These are phyloP conservation scores for Escallonia herrerae DNA, from an alignment of 129 eudicot genomes.

Conservation along the genomic window DNA sequence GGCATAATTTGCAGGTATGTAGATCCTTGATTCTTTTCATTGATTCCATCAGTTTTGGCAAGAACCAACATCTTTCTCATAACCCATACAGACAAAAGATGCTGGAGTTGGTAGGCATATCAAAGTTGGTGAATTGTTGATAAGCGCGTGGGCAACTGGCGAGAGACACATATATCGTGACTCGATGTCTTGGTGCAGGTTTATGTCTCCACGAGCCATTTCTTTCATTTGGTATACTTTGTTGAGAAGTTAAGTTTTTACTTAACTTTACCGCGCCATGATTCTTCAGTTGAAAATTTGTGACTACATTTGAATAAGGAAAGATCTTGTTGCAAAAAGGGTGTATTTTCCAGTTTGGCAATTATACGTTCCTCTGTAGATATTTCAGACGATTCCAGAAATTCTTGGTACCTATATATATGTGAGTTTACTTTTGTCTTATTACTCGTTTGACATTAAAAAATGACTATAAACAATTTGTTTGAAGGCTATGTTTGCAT, in stretches of 20 bases:
- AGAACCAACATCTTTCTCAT: slow-evolving; percentile 3
- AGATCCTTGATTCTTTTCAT: slow-evolving; percentile 8
- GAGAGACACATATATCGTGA: slow-evolving; percentile 21
- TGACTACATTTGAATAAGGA: slow-evolving; percentile 16
- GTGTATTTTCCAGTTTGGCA: background rate
- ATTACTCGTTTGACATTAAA: no score
- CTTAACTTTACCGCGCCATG: slow-evolving; percentile 5
- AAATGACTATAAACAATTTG: no score
- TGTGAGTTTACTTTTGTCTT: no score
- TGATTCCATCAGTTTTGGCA: background rate
- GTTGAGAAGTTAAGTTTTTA: background rate
- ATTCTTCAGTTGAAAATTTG: slow-evolving; percentile 21
- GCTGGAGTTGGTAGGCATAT: slow-evolving; percentile 24
- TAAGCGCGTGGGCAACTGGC: slow-evolving; percentile 20
- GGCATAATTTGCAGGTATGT: slow-evolving; percentile 18
- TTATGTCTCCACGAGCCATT: slow-evolving; percentile 14
- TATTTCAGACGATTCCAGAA: no score
- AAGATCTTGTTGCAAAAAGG: background rate
- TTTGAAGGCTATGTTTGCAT: no score
- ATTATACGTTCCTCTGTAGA: no score
- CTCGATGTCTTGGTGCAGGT: slow-evolving; percentile 13
- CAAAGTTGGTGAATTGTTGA: slow-evolving; percentile 19
- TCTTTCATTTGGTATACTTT: slow-evolving; percentile 5
- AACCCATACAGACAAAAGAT: slow-evolving; percentile 23
- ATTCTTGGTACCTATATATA: no score